A percentile compares a stretch with the other conserved stretches of the same genome.
These are phyloP conservation scores for Termitomyces sp. DNA, from an alignment of 768 basidiomycete genomes.

Conservation along the genomic window DNA sequence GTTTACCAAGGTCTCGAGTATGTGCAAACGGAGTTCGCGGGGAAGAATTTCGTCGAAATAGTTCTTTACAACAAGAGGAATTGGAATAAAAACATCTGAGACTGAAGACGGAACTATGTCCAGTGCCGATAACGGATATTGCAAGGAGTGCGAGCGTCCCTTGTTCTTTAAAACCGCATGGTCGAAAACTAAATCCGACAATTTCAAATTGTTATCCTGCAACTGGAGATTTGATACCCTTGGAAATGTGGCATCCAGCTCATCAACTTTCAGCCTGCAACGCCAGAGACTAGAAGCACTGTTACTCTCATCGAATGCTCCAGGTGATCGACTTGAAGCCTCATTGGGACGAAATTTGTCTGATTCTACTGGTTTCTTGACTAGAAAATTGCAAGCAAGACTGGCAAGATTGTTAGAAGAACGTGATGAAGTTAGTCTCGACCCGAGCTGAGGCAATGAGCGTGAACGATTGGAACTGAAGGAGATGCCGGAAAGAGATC, in stretches of 20 bases:
- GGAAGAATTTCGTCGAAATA: constrained; percentile 71
- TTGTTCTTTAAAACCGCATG: constrained; percentile 34
- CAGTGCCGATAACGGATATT: constrained; percentile 53
- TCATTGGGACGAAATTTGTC: not conserved
- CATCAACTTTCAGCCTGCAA: constrained; percentile 24
- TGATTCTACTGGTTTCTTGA: constrained; percentile 29
- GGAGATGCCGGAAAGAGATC: constrained; percentile 53
- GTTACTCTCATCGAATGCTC: constrained; percentile 19
- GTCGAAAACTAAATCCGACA: constrained; percentile 2
- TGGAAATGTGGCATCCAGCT: constrained; percentile 13
- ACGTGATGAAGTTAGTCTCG: constrained; percentile 37
- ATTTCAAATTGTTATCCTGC: not conserved
- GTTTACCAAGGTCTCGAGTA: constrained; percentile 50
- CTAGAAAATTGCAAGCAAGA: constrained; percentile 51
- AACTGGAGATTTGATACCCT: constrained; percentile 6
- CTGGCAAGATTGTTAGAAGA: constrained; percentile 46
- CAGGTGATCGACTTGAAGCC: not conserved
- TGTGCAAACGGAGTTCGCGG: constrained; percentile 58
- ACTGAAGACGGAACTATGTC: constrained; percentile 50
- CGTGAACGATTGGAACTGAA: constrained; percentile 34
- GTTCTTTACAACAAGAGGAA: constrained; percentile 42
- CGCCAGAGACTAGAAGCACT: constrained; percentile 40
- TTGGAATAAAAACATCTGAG: constrained; percentile 45
- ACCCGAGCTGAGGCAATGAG: constrained; percentile 43
- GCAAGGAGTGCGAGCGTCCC: constrained; percentile 58